Evolutionary conservation across 129 eudicot species (phyloP), one percentile per base, ranked within the genome.

Genomic region (carrot (Daucus carota)): DNA sequence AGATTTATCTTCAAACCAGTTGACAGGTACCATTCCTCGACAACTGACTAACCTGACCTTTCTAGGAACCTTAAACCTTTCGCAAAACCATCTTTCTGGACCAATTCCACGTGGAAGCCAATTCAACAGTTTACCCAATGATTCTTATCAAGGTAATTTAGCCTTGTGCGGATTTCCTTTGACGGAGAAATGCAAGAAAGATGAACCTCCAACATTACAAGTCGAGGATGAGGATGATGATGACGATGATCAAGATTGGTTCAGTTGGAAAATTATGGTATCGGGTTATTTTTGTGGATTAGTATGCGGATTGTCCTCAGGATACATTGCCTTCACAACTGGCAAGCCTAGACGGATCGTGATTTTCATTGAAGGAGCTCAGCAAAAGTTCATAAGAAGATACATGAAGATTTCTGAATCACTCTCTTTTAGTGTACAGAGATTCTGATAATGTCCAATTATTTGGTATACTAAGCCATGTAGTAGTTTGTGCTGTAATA

Each of bases 111-210:
- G 69, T 72, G 85, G 88, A 20, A 54, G 78, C 17, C 85, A 85
- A 44, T 79, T 85, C 32, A 40, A 66, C 50, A 85, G 83, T 2
- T 85, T 81, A 26, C 75, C 3, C 32, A 79, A 29, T 26, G n/a
- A 18, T 75, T 81, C 85, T 0, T 81, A 28, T 43, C 28, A 26
- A 70, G 83, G 79, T 60, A 85, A 85, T 38, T 9, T 28, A 5
- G 88, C 63, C 13, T 76, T 81, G 82, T 81, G 88, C 36, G 88
- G 84, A 24, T 71, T 76, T 16, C 83, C 88, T 2, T 76, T 85
- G 77, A 82, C 81, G 22, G 82, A 79, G 12, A 68, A 26, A 0
- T 82, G 85, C 17, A 76, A 77, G 54, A 75, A 68, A 20, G 62
- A n/a, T 22, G 62, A 22, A 14, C 12, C 5, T 0, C 62, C 62